A percentile compares a stretch with the other conserved stretches of the same genome.
These are phyloP conservation scores for Ogataea philodendri DNA, from an alignment of 805 yeast genomes.

Conservation along the genomic window DNA sequence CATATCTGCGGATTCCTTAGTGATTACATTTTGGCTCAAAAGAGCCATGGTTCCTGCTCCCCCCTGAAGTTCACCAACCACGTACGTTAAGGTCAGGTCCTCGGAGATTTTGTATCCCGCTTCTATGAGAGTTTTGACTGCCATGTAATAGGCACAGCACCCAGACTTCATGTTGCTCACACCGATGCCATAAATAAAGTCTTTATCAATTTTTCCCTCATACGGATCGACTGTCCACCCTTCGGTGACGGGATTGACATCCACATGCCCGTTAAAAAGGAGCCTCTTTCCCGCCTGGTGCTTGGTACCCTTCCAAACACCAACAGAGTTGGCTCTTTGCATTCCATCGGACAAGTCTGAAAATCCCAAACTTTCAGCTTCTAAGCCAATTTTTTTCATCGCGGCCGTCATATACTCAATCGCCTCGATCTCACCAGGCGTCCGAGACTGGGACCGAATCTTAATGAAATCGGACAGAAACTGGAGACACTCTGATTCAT, in stretches of 20 bases:
- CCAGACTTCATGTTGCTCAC: slow-evolving; percentile 36
- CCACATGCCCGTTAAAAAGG: slow-evolving; percentile 35
- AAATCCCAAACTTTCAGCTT: slow-evolving; percentile 25
- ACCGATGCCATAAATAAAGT: slow-evolving; percentile 33
- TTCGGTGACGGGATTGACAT: slow-evolving; percentile 33
- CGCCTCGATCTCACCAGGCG: slow-evolving; percentile 30
- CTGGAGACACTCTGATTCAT: slow-evolving; percentile 25
- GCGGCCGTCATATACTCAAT: slow-evolving; percentile 29
- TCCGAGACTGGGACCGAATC: slow-evolving; percentile 31
- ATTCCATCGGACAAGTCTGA: slow-evolving; percentile 28
- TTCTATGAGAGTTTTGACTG: slow-evolving; percentile 30
- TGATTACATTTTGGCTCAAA: slow-evolving; percentile 25
- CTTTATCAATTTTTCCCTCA: slow-evolving; percentile 27
- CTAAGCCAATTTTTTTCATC: slow-evolving; percentile 27
- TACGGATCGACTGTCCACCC: slow-evolving; percentile 36
- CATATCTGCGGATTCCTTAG: slow-evolving; percentile 28
- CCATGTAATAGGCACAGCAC: slow-evolving; percentile 35
- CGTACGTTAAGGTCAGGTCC: slow-evolving; percentile 31
- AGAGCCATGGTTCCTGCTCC: slow-evolving; percentile 34
- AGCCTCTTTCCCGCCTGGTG: slow-evolving; percentile 22
- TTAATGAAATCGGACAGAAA: slow-evolving; percentile 32
- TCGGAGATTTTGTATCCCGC: slow-evolving; percentile 31
- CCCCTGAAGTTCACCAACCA: slow-evolving; percentile 32
- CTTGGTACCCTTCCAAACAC: slow-evolving; percentile 32
- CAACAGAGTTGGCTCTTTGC: slow-evolving; percentile 29